Evolutionary conservation across 2,329 filamentous ascomycete species (phyloP), one percentile per base, ranked within the genome.

Genomic region (Cladosporium sp.): DNA sequence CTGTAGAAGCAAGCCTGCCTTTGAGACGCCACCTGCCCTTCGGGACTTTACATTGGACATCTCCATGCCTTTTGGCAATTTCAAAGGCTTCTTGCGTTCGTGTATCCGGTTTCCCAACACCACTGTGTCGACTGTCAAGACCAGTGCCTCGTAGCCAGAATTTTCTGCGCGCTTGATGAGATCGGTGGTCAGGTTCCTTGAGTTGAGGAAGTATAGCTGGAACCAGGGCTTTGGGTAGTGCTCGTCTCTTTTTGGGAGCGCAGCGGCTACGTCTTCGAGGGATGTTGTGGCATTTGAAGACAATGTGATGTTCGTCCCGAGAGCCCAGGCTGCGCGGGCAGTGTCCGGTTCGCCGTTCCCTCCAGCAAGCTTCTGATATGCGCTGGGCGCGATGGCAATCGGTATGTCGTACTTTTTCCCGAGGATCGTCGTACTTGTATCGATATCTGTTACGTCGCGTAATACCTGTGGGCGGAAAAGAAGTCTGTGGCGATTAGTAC

Each of bases 131-230:
- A 66, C 57, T 2, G 57, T 66, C 26, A 66, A 31, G 40, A 66
- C 64, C 21, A 66, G 58, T 6, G 57, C 64, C 29, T 66, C 59
- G 35, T 66, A 66, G 29, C 64, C 64, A 12, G 56, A 26, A 29
- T 31, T 80, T 71, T 86, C 86, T 0, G 89, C 90, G 0, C 89
- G 83, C 68, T 33, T 21, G 52, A 78, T 74, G 33, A 75, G 62
- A 71, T 79, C 68, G 66, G 81, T 79, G 74, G 73, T 86, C 80
- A 59, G 82, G 79, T 66, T 82, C 72, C 83, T 77, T 71, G 86
- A 81, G 69, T 83, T 82, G 61, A 86, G 77, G 18, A 86, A 76
- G 69, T 82, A 85, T 60, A 87, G 78, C 71, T 88, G 86, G 74
- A 84, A 93, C 88, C 89, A 93, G 10, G 61, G 61, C 12, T 63